Evolutionary conservation across 495 filamentous ascomycete species (phyloP).

Genomic region (Pseudotulostoma volvatum): DNA sequence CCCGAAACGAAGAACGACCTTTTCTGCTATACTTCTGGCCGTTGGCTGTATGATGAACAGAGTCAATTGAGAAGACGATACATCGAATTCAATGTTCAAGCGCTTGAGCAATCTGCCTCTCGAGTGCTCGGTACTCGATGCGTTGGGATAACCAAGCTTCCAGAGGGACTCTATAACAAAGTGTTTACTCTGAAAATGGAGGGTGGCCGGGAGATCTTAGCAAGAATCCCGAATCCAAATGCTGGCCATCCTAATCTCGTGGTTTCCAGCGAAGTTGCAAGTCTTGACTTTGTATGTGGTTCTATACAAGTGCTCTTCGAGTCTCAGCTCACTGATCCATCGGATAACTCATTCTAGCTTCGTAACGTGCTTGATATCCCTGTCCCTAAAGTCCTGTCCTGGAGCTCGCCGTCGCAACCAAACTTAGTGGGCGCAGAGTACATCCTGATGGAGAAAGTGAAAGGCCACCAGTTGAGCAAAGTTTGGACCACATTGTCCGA

Average conservation of each 20-base stretch:
- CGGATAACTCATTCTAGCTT: too few species aligned
- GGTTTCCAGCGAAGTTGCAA: conserved; percentile 26
- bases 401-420: conserved; percentile 13
- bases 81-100: conserved; percentile 12
- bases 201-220: conserved; percentile 20
- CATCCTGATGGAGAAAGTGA: conserved; percentile 19
- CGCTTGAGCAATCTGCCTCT: conserved; percentile 12
- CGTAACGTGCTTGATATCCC: conserved; percentile 12
- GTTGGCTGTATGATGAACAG: conserved; percentile 15
- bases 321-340: too few species aligned
- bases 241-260: conserved; percentile 19
- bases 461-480: conserved; percentile 10
- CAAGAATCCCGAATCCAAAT: conserved; percentile 23
- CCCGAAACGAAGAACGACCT: too few species aligned
- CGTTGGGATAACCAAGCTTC: conserved; percentile 14
- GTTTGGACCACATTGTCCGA: conserved; percentile 16
- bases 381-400: conserved; percentile 16
- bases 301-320: too few species aligned
- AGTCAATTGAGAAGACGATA: conserved; percentile 13
- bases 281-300: conserved; percentile 23
- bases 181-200: conserved; percentile 25
- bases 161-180: conserved; percentile 26
- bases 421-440: too few species aligned
- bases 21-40: conserved; percentile 13
- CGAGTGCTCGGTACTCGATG: conserved; percentile 11